Base-by-base conservation (phyloP, 352 stramenopile species). In the Phytophthora lateralis region DNA sequence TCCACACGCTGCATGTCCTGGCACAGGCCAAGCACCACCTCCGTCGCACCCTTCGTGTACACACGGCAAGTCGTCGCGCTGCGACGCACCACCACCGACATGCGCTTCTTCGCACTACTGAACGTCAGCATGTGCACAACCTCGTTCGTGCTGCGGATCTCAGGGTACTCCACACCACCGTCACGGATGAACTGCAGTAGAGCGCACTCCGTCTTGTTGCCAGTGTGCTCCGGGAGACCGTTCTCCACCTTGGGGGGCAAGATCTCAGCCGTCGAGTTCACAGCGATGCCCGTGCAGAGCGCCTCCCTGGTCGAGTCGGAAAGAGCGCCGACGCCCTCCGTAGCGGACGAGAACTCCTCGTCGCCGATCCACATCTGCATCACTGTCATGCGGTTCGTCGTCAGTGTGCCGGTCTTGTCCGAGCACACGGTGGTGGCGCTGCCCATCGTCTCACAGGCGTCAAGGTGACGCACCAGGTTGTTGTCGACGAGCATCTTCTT, bases 301-400 rank as follows among this genome's bases (percentile, higher is more conserved):
- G 66, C 70, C 34, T 82, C 69, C 53, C 73, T 79, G 3, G 74
- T 83, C 2, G 63, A 30, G 11, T 69, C 64, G 8, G 61, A 73
- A 39, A 83, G 63, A 4, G 61, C 48, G 6, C 50, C 55, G 5
- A 73, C 17, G 17, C 63, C 71, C 7, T 65, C 56, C 11, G 41
- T 44, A 24, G 76, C 70, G 18, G 71, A 71, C 18, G 62, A 71
- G 44, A 82, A 88, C 48, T 88, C 78, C 20, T 72, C 14, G 24
- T 72, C 73, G 26, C 73, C 88, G 37, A 92, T 66, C 76, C 82
- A 94, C 44, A 76, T 66, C 49, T 90, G 62, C 66, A 97, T 88
- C 24, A 99, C 89, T 24, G 96, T 98, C 97, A 99, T 99, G 17
- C 90, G 80, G 66, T 98, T 99, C 52, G 93, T 98, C 3, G 97